phyloP scores from a whole-genome alignment of 2,329 filamentous ascomycete genomes.

The Diatrype stigma region DNA sequence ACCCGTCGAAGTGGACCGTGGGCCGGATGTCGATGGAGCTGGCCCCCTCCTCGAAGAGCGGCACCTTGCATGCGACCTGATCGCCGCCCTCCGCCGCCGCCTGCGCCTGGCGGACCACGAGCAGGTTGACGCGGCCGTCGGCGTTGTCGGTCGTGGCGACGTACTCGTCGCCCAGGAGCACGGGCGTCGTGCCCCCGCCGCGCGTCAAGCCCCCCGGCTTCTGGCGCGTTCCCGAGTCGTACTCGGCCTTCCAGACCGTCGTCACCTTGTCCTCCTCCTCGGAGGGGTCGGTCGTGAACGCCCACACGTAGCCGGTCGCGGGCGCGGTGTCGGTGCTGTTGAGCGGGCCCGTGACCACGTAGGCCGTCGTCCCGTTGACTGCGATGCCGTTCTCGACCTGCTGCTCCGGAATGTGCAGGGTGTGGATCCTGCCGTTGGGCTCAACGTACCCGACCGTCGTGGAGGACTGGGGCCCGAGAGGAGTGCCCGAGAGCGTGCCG shows the following conservation, averaged over 20 bases:
- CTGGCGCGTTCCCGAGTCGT: neutral
- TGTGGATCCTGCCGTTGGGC: neutral
- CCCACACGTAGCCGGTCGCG: conserved; percentile 7
- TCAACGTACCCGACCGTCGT: conserved; percentile 2
- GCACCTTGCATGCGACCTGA: conserved; percentile 1
- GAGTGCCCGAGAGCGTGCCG: neutral
- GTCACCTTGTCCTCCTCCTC: neutral
- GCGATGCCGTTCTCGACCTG: conserved; percentile 13
- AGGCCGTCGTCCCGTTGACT: conserved; percentile 9
- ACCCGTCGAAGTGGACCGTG: conserved; percentile 3
- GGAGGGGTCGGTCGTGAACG: neutral
- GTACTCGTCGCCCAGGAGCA: conserved; percentile 1
- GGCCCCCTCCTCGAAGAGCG: neutral
- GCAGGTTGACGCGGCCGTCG: conserved; percentile 1
- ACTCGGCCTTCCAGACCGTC: neutral
- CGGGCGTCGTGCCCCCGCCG: conserved; percentile 1
- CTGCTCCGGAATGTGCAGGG: conserved; percentile 5
- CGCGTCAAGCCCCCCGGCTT: neutral
- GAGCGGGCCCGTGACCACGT: conserved; percentile 9
- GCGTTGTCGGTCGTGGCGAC: conserved; percentile 2
- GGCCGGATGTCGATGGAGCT: neutral
- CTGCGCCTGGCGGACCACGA: neutral
- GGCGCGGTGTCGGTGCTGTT: conserved; percentile 2
- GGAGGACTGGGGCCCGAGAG: neutral
- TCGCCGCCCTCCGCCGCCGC: neutral